Conservation (phyloP, 805 yeast species). For the Ogataea methylovora region DNA sequence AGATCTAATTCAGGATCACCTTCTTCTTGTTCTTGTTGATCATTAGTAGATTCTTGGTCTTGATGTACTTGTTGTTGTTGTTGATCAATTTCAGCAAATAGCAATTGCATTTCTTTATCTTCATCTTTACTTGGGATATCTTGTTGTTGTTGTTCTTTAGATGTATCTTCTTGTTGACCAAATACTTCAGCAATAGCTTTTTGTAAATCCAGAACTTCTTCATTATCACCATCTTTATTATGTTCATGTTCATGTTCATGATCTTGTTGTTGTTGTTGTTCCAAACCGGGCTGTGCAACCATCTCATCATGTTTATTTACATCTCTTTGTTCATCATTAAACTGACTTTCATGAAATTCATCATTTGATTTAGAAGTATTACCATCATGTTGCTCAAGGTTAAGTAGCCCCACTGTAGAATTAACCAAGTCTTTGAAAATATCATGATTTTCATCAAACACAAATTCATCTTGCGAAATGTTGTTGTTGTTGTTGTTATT, state of each 20-base stretch:
- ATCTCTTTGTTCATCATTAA: too few species aligned
- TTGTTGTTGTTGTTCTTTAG: background rate
- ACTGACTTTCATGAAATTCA: too few species aligned
- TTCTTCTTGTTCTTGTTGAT: background rate
- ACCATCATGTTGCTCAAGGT: too few species aligned
- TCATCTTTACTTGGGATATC: background rate
- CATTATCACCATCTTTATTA: background rate
- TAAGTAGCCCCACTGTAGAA: slow-evolving; percentile 3
- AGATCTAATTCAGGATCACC: slow-evolving; percentile 9
- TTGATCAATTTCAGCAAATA: background rate
- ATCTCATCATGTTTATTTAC: background rate
- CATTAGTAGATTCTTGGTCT: background rate
- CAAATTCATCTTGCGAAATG: background rate
- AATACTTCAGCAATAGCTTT: slow-evolving; percentile 1
- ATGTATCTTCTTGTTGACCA: background rate
- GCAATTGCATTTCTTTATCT: background rate
- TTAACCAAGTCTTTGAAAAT: slow-evolving; percentile 8
- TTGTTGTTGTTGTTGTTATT: background rate
- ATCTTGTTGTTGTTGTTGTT: background rate
- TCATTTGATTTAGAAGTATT: too few species aligned
- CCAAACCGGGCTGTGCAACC: slow-evolving; percentile 2
- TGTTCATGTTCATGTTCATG: background rate
- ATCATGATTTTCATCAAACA: slow-evolving; percentile 5
- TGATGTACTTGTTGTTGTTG: background rate
- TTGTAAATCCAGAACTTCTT: background rate